Conservation (phyloP, 495 filamentous ascomycete species). For the Aspergillus nidulans region DNA sequence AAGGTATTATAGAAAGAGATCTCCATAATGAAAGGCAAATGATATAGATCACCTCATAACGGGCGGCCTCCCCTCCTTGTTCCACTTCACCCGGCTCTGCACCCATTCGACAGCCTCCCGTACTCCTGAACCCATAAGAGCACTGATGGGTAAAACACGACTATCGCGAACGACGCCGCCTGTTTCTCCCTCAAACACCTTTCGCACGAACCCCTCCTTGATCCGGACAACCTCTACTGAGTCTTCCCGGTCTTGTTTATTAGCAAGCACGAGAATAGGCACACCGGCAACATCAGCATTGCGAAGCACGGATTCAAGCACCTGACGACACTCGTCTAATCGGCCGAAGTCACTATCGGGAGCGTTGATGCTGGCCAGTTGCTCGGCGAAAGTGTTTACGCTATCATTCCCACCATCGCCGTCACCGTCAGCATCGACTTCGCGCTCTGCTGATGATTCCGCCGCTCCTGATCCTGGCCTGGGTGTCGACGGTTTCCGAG, state of each 20-base stretch:
- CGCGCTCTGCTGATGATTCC: neutral
- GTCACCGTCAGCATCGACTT: neutral
- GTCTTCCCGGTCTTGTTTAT: constrained; percentile 97
- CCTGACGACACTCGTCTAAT: constrained; percentile 81
- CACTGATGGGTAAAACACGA: constrained; percentile 85
- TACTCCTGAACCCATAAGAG: constrained; percentile 85
- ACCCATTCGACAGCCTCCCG: constrained; percentile 96
- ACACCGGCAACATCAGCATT: constrained; percentile 82
- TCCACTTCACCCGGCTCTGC: constrained; percentile 86
- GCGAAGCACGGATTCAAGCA: constrained; percentile 80
- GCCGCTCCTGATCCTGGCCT: constrained; percentile 5
- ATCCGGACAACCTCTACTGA: constrained; percentile 95
- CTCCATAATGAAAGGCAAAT: neutral
- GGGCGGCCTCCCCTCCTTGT: constrained; percentile 85
- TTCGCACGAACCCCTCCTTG: constrained; percentile 91
- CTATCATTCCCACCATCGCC: neutral
- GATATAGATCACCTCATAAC: constrained; percentile 67
- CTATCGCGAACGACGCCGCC: constrained; percentile 80
- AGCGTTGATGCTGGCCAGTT: constrained; percentile 37
- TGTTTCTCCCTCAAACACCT: constrained; percentile 91
- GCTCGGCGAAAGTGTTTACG: constrained; percentile 30
- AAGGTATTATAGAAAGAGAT: constrained; percentile 10
- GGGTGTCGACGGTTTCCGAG: constrained; percentile 27
- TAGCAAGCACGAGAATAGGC: constrained; percentile 86
- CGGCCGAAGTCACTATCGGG: constrained; percentile 57